Conservation (phyloP, 1,284 basidiomycete species). For the Puccinia coronata region DNA sequence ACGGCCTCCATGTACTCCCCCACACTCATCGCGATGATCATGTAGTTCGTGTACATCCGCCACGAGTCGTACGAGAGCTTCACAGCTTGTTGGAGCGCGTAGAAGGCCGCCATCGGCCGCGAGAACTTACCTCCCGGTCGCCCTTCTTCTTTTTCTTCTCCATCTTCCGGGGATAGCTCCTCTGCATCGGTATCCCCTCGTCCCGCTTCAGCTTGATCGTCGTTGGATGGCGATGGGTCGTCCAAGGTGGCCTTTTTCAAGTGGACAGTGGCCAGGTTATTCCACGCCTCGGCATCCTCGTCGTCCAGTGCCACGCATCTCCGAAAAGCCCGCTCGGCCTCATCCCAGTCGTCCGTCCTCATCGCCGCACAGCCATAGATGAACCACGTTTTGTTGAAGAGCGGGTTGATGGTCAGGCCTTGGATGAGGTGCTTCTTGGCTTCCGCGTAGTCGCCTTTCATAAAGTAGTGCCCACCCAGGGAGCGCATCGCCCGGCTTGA, state of each 20-base stretch:
- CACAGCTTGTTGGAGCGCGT: conserved; percentile 87
- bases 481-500: conserved; percentile 88
- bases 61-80: conserved; percentile 84
- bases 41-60: conserved; percentile 98
- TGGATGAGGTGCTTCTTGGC: conserved; percentile 71
- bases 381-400: conserved; percentile 88
- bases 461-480: conserved; percentile 80
- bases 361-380: conserved; percentile 87
- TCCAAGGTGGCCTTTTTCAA: conserved; percentile 69
- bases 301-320: conserved; percentile 87
- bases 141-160: not conserved
- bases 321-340: conserved; percentile 78
- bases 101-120: conserved; percentile 69
- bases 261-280: conserved; percentile 93
- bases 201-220: conserved; percentile 51
- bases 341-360: conserved; percentile 76
- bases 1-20: conserved; percentile 86
- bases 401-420: conserved; percentile 84
- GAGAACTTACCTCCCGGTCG: conserved; percentile 64
- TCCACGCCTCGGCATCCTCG: conserved; percentile 98
- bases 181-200: not conserved
- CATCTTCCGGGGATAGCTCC: not conserved
- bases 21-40: conserved; percentile 88
- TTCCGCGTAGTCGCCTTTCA: conserved; percentile 67
- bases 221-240: conserved; percentile 30